Evolutionary conservation across 345 rosid genomes (phyloP), one percentile per base, ranked within the genome.

Genomic region (Tarenaya hassleriana): DNA sequence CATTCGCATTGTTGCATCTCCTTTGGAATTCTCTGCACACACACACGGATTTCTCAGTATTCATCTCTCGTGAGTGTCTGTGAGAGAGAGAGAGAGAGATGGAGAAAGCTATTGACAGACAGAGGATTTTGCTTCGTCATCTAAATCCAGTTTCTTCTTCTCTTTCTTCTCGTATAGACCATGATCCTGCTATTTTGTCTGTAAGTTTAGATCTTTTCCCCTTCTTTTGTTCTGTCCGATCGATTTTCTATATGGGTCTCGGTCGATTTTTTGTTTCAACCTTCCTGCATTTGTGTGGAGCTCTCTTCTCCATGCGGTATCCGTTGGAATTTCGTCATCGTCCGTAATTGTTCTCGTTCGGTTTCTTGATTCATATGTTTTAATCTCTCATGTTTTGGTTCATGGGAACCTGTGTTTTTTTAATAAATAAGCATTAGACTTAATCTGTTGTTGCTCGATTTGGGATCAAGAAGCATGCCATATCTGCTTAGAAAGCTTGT

Each of bases 31-130:
- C 29, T 2, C 29, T 24, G 5, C 29, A 24, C 29, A 24, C 29
- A 24, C 29, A 24, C 5, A 2, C 29, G 29, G 5, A 24, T 24
- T 5, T 24, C 5, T 24, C 29, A 2, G 29, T 24, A 24, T 24
- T 24, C 29, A 24, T 24, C 29, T 24, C 29, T 24, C 29, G 29
- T 24, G 41, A 58, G 16, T 34, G 18, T 3, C 50, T 51, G 48
- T 16, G 42, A 19, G 34, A 16, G 10, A 15, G 16, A 8, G 34
- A 13, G 41, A 47, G 52, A 45, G 64, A 68, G 18, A 81, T 87
- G 98, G 95, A 92, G 49, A 84, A 64, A 68, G 95, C 95, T 19
- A 6, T 73, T n/a, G 75, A 76, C 74, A 79, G 98, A 50, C 95
- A 88, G 60, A 74, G 64, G 63, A 62, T 92, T 63, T 66, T 92